Base-by-base conservation (phyloP, 345 rosid species). In the Camelina neglecta region DNA sequence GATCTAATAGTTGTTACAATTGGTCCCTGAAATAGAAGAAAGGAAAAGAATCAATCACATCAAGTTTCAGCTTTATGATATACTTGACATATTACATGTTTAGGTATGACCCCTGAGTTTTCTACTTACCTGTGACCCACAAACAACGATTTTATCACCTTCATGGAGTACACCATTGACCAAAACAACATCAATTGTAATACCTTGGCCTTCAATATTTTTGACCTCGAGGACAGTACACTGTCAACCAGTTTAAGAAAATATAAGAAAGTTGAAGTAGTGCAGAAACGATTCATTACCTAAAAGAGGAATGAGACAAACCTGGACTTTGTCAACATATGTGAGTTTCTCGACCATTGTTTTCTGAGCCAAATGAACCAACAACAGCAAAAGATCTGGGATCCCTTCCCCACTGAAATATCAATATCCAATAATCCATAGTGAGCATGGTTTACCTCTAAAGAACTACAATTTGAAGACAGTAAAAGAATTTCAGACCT, bases 331-430 rank as follows among this genome's bases (percentile, higher is more conserved):
- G 82, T 89, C 80, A 71, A 88, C 85, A 76, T 79, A 93, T 18
- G 95, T 91, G 24, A 93, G 91, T 71, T 93, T 93, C 75, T 89
- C 96, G 78, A 87, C 91, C 98, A 93, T 93, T 49, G 96, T 93
- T 77, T 85, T 93, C 83, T 91, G 96, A 72, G 93, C 78, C 98
- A 97, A 93, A 16, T 88, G 90, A 71, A 93, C 90, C 66, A 93
- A 85, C 67, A 88, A 78, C 72, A 93, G 83, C 78, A 93, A 81
- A 60, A 91, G 63, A 85, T 93, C 97, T 2, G 96, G 98, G 72
- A 93, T 85, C 36, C 98, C 97, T 76, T 91, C 97, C 47, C 98
- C 98, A 79, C 97, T 93, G 80, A 36, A 64, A 70, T 47, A 56
- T 38, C 16, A 73, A 82, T 64, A 78, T 69, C 69, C 69, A 61